phyloP scores from a whole-genome alignment of 805 yeast genomes.

The Schizosaccharomyces osmophilus region DNA sequence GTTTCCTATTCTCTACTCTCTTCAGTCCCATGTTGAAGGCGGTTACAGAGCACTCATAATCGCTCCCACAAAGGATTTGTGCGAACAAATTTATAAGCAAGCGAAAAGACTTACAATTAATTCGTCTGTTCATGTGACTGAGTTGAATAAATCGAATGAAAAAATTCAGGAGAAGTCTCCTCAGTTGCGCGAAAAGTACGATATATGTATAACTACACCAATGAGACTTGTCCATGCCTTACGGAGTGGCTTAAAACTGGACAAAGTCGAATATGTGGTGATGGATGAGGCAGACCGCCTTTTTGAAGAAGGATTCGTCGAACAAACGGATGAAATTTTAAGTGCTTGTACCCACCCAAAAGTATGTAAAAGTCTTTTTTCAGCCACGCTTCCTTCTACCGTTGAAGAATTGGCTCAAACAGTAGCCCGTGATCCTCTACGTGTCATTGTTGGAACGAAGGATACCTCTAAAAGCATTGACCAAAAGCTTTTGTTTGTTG shows the following conservation, averaged over 20 bases:
- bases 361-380: conserved; percentile 54
- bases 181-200: conserved; percentile 37
- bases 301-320: conserved; percentile 66
- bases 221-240: conserved; percentile 62
- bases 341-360: conserved; percentile 23
- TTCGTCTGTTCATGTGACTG: conserved; percentile 31
- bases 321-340: conserved; percentile 72
- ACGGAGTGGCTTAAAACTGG: conserved; percentile 34
- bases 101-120: conserved; percentile 33
- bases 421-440: conserved; percentile 64
- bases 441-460: conserved; percentile 76
- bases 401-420: conserved; percentile 71
- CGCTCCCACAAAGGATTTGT: conserved; percentile 87
- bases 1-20: conserved; percentile 50
- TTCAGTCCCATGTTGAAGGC: conserved; percentile 16
- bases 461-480: conserved; percentile 67
- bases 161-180: conserved; percentile 31
- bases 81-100: conserved; percentile 59
- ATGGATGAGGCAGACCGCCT: conserved; percentile 92
- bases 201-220: conserved; percentile 70
- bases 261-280: conserved; percentile 46
- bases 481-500: conserved; percentile 64
- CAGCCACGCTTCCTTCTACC: conserved; percentile 86
- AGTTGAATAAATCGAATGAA: conserved; percentile 43
- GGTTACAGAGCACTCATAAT: conserved; percentile 56